phyloP scores from a whole-genome alignment of 139 green algal species.

The Coelastrella sp. region DNA sequence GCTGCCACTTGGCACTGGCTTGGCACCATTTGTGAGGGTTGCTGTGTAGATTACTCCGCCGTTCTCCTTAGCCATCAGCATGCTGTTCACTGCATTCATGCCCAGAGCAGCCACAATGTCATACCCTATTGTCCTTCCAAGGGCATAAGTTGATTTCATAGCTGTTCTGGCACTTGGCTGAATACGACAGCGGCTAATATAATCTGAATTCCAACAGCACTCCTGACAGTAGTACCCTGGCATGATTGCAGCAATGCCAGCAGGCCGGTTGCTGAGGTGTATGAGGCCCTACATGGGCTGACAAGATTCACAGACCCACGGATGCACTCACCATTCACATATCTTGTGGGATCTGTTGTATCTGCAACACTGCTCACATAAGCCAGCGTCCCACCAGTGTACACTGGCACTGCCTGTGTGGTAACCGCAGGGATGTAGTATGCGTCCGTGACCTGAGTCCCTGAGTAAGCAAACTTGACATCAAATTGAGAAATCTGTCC shows the following conservation, averaged over 20 bases:
- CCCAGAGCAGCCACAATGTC: not conserved
- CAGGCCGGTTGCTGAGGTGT: no score
- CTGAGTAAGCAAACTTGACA: not conserved
- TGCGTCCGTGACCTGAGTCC: not conserved
- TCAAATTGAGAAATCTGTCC: not conserved
- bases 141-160: no score
- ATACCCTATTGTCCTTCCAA: no score
- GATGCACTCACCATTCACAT: conserved; percentile 1
- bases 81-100: not conserved
- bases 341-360: not conserved
- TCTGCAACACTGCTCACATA: not conserved
- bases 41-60: not conserved
- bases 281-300: no score
- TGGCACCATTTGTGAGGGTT: not conserved
- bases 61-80: not conserved
- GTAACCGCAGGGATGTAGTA: not conserved
- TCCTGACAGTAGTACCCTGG: no score
- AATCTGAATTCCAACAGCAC: no score
- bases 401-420: not conserved
- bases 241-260: no score
- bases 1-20: not conserved
- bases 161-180: no score
- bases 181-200: no score
- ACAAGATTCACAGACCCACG: not conserved
- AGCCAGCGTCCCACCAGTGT: not conserved